Evolutionary conservation across 1,284 basidiomycete species (phyloP), one percentile per base, ranked within the genome.

Genomic region (Fomitopsis betulina): DNA sequence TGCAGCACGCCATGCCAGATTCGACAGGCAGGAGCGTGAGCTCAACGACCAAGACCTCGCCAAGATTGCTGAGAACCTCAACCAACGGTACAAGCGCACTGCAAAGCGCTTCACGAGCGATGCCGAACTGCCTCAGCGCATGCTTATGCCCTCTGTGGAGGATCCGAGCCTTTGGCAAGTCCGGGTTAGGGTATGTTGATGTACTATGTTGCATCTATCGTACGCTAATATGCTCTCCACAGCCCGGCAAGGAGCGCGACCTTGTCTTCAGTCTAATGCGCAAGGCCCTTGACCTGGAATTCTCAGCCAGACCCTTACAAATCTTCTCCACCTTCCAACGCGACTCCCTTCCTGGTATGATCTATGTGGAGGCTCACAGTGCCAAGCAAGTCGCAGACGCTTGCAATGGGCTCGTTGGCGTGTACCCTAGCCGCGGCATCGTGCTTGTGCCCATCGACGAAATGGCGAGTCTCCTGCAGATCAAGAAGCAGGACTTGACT

Each of bases 141-240:
- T 98, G 51, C 80, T 97, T 45, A 98, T 99, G 96, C 96, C 96
- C 37, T 93, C 91, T 15, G 94, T 98, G 7, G 90, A 97, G 60
- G 96, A 99, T 72, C 93, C 96, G 6, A 96, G 87, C 69, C 76
- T 99, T 64, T 99, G 95, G 94, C 94, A 96, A 75, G 87, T 99
- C 55, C 84, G 92, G 65, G 94, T 96, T 66, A 95, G 95, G 83
- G 93, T 92, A 67, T 58, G 80, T 72, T n/a, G 15, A 25, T 25
- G 30, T 54, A 17, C 47, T 37, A 19, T 55, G 21, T 47, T 33
- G 17, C 8, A 32, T 40, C 15, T 55, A 19, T 60, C 55, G 42
- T 56, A 59, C n/a, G 43, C 52, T 64, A 47, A 59, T 42, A 40
- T 61, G 53, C 30, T 32, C 19, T 40, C 60, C 53, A 17, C 62